Percentiles rank a stretch among this genome's conserved stretches.
Evolutionary conservation across 345 rosid species (phyloP).

Genomic region (Camelina hispida): DNA sequence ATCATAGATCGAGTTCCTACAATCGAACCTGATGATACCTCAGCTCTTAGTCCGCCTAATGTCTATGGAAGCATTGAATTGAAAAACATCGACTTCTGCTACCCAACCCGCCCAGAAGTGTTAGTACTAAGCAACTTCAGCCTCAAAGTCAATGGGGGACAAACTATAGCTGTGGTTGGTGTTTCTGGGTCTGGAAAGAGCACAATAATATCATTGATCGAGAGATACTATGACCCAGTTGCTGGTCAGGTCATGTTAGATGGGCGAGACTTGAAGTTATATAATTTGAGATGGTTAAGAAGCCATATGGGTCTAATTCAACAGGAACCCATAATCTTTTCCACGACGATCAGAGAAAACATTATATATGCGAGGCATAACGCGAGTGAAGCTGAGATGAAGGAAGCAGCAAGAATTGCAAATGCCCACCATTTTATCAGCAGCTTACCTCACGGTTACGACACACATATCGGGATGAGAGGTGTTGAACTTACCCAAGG

Average conservation of each 20-base stretch:
- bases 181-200: constrained; percentile 99
- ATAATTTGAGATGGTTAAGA: constrained; percentile 95
- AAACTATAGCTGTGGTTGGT: constrained; percentile 97
- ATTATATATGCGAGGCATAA: constrained; percentile 97
- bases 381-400: constrained; percentile 96
- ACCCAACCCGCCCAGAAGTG: constrained; percentile 90
- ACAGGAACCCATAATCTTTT: constrained; percentile 96
- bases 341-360: constrained; percentile 94
- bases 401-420: constrained; percentile 99
- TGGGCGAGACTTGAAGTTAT: constrained; percentile 86
- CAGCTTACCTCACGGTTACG: constrained; percentile 96
- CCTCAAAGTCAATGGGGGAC: constrained; percentile 94
- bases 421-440: constrained; percentile 99
- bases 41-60: constrained; percentile 90
- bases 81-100: constrained; percentile 95
- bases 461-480: constrained; percentile 98
- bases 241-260: constrained; percentile 97
- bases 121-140: constrained; percentile 96
- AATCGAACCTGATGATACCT: constrained; percentile 92
- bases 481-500: constrained; percentile 98
- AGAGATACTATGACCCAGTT: constrained; percentile 96
- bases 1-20: constrained; percentile 93
- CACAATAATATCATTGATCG: constrained; percentile 90
- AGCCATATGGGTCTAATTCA: constrained; percentile 95
- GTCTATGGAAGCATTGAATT: constrained; percentile 97